Evolutionary conservation across 495 filamentous ascomycete genomes (phyloP).

Genomic region (Talaromyces proteolyticus): DNA sequence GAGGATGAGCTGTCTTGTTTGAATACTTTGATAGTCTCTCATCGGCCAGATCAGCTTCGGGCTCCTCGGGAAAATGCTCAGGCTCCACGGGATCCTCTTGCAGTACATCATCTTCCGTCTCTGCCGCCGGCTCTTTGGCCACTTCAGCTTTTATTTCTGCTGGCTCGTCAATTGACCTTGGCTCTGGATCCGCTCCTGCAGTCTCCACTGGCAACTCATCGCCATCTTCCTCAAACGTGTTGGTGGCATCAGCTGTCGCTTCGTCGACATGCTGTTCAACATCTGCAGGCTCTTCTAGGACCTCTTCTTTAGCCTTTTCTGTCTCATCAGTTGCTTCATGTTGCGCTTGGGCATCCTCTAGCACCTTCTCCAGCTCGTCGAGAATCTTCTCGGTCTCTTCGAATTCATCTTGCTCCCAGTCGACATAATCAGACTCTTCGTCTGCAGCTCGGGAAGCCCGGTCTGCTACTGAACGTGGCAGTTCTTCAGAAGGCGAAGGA

Average conservation of each 20-base stretch:
- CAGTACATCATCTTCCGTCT: background rate
- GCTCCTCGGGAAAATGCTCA: background rate
- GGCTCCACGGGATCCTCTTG: background rate
- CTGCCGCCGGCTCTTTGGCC: background rate
- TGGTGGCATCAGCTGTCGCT: too few species aligned
- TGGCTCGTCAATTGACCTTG: background rate
- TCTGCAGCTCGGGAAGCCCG: background rate
- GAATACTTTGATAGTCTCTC: background rate
- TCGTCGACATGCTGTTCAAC: background rate
- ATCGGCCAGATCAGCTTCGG: background rate
- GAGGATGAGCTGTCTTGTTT: slow-evolving; percentile 2
- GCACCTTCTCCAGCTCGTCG: background rate
- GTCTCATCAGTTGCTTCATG: background rate
- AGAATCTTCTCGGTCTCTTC: too few species aligned
- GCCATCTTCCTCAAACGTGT: background rate
- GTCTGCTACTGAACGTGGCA: background rate
- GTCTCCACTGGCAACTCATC: background rate
- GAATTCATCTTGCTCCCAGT: background rate
- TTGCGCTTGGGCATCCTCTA: background rate
- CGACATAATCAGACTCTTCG: background rate
- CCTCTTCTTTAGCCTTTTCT: background rate
- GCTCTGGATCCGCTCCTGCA: background rate
- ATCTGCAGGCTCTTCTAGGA: too few species aligned
- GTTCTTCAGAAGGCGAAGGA: background rate
- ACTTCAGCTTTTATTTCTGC: background rate